These are phyloP conservation scores for Crithidia fasciculata DNA, from an alignment of 208 protist genomes.

Conservation along the genomic window DNA sequence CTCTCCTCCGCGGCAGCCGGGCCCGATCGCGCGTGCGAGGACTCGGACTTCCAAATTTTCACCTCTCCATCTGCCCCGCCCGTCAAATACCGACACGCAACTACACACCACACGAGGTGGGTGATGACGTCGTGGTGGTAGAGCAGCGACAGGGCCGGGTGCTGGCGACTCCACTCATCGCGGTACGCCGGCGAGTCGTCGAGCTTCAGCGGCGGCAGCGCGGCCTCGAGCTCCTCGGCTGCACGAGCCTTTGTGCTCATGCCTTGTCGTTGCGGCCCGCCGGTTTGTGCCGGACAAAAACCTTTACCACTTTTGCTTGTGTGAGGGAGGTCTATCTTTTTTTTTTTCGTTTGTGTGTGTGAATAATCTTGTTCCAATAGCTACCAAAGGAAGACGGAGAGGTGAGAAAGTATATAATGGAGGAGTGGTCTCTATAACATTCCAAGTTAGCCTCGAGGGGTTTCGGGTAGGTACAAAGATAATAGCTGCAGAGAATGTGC, in stretches of 20 bases:
- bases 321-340: no score
- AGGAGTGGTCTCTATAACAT: background rate
- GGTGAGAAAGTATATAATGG: background rate
- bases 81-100: conserved; percentile 71
- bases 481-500: background rate
- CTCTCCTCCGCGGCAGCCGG: no score
- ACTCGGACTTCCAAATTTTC: conserved; percentile 82
- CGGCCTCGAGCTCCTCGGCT: background rate
- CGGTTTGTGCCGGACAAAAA: no score
- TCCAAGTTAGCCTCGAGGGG: background rate
- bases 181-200: conserved; percentile 52
- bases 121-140: conserved; percentile 80
- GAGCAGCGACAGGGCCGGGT: conserved; percentile 76
- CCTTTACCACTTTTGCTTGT: no score
- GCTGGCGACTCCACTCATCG: conserved; percentile 64
- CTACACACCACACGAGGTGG: conserved; percentile 58
- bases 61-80: conserved; percentile 78
- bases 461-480: no score
- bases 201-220: conserved; percentile 13
- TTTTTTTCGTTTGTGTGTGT: no score
- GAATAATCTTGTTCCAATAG: no score
- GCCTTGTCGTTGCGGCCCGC: background rate
- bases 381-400: background rate
- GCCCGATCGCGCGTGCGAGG: conserved; percentile 36
- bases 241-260: background rate